Percentiles rank a stretch among this genome's conserved stretches.
Conservation (phyloP, 2,329 filamentous ascomycete species). For the Fusarium brachygibbosum region DNA sequence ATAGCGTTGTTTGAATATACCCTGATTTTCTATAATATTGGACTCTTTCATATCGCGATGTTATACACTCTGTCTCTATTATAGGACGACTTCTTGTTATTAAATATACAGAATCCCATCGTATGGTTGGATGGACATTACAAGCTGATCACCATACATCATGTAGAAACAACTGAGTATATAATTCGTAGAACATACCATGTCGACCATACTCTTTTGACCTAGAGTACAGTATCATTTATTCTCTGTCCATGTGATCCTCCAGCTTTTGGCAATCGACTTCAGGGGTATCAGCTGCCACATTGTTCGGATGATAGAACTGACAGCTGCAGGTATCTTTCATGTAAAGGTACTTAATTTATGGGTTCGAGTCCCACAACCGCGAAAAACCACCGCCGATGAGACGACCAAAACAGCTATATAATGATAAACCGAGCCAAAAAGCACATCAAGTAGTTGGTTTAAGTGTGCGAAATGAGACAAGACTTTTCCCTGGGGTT, state of each 20-base stretch:
- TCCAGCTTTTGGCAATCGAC: not conserved
- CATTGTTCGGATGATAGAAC: constrained; percentile 5
- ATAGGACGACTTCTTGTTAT: too few species aligned
- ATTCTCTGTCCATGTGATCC: not conserved
- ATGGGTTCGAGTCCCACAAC: not conserved
- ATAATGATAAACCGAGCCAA: fast-evolving
- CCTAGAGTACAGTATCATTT: not conserved
- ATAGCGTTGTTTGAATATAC: constrained; percentile 18
- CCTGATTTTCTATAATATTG: not conserved
- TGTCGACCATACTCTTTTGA: not conserved
- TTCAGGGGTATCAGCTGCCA: constrained; percentile 2
- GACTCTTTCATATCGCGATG: not conserved
- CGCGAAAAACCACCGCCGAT: not conserved
- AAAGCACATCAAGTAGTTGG: fast-evolving
- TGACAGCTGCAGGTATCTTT: not conserved
- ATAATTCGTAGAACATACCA: too few species aligned
- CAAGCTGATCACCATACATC: too few species aligned
- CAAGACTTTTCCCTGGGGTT: fast-evolving
- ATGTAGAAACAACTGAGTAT: too few species aligned
- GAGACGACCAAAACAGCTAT: not conserved
- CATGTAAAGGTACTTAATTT: not conserved
- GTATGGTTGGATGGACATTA: too few species aligned
- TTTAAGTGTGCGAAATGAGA: fast-evolving
- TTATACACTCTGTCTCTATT: too few species aligned
- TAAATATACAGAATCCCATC: too few species aligned